Conservation (phyloP, 495 filamentous ascomycete species). For the Evansstolkia leycettana region DNA sequence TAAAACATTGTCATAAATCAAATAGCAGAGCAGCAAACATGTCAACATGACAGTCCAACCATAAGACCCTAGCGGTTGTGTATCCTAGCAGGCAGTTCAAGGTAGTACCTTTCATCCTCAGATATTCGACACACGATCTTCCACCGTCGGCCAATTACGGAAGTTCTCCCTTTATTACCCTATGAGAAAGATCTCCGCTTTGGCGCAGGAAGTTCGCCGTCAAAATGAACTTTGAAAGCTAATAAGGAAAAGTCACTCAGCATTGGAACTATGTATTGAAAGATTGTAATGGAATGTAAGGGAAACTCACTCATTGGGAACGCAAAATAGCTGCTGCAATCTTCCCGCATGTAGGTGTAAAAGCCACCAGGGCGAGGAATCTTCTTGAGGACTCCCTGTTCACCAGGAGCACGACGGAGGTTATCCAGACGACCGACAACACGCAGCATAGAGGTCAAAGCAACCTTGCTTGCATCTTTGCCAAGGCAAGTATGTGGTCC, state of each 20-base stretch:
- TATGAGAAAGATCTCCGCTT: background rate
- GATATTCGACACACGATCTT: background rate
- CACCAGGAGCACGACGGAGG: slow-evolving; percentile 55
- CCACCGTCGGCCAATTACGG: background rate
- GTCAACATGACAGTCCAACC: too few species aligned
- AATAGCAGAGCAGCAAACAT: too few species aligned
- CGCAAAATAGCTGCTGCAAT: slow-evolving; percentile 56
- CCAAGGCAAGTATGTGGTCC: slow-evolving; percentile 54
- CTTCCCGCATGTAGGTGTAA: slow-evolving; percentile 60
- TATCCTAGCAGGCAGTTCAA: too few species aligned
- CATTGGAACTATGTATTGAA: slow-evolving; percentile 1
- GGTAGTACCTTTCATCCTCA: too few species aligned
- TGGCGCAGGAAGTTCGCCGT: slow-evolving; percentile 22
- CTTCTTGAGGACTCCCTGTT: slow-evolving; percentile 64
- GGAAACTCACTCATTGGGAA: slow-evolving; percentile 54
- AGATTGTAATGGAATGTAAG: too few species aligned
- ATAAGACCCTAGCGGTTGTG: too few species aligned
- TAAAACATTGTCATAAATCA: too few species aligned
- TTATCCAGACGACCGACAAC: slow-evolving; percentile 43
- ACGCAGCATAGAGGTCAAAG: slow-evolving; percentile 53
- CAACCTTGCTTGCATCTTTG: slow-evolving; percentile 45
- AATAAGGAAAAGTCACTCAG: slow-evolving; percentile 5
- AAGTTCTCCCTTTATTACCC: background rate
- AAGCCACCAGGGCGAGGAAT: slow-evolving; percentile 46
- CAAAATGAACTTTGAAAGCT: slow-evolving; percentile 32